Base-by-base conservation (phyloP, 2,329 filamentous ascomycete species). In the Conoideocrella luteorostrata region DNA sequence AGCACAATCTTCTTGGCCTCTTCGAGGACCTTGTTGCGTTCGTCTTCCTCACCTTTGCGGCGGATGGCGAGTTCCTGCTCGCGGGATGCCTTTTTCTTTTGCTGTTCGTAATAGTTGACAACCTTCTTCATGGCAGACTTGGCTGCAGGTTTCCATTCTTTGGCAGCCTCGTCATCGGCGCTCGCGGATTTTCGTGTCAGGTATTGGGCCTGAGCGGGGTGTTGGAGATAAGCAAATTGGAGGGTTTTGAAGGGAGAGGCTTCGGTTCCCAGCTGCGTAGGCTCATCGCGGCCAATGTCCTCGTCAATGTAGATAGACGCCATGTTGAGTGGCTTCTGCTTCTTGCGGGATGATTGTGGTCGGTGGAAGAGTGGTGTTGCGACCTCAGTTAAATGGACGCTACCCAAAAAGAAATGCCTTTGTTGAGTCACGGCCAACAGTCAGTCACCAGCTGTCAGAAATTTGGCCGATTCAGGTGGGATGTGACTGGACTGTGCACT, bases 171-270 rank as follows among this genome's bases (percentile, higher is more conserved):
- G 28, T 45, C 45, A 17, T 47, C 45, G 48, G 79, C 72, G 47
- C 82, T 75, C 54, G 80, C 80, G 43, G 80, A 77, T 41, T 83
- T 75, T 46, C 53, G 52, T 20, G 46, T 47, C 34, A 55, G 58
- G 41, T 61, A 61, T 42, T 61, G 55, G 39, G 50, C 47, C 42
- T 61, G 55, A 39, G 57, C 52, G 42, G 53, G 56, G 43, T 53
- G 56, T 39, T 58, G 57, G 58, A 88, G 74, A 66, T 88, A 86
- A 48, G 88, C 89, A 60, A 82, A 81, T 52, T 84, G 73, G 36
- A 95, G 77, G 21, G 84, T 80, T 72, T 94, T 91, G 78, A 82
- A 95, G 41, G 89, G 88, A 51, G 81, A 76, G 47, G 73, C 68
- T 62, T 90, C 78, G 50, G 82, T 77, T 56, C 88, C 88, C 52